Conservation (phyloP, 2,329 filamentous ascomycete species). For the Trichocomaceae sp. region DNA sequence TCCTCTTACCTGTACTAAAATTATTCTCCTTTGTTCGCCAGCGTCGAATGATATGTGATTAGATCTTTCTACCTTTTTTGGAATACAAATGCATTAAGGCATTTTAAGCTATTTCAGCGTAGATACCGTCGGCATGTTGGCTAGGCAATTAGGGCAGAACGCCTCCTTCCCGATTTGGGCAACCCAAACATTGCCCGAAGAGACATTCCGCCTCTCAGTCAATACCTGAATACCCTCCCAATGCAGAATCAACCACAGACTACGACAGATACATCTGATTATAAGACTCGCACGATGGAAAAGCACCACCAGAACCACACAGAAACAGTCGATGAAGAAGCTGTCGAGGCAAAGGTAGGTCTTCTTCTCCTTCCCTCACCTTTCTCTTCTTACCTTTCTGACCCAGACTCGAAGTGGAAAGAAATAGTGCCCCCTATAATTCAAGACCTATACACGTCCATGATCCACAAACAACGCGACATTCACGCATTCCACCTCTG, state of each 20-base stretch:
- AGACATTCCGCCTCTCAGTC: too few relatives aligned
- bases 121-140: not conserved
- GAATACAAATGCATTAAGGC: not conserved
- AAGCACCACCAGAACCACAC: not conserved
- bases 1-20: constrained; percentile 16
- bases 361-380: not conserved
- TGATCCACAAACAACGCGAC: constrained; percentile 4
- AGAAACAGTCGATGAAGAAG: not conserved
- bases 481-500: constrained; percentile 11
- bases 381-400: not conserved
- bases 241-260: not conserved
- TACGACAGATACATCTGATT: not conserved
- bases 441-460: constrained; percentile 8
- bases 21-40: constrained; percentile 15
- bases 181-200: not conserved
- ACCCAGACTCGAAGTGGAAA: not conserved
- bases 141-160: not conserved
- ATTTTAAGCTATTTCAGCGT: not conserved
- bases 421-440: not conserved
- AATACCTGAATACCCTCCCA: not conserved
- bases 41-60: constrained; percentile 12
- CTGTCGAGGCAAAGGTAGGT: constrained; percentile 4
- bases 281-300: not conserved
- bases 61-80: constrained; percentile 9
- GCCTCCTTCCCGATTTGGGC: not conserved